Evolutionary conservation across 768 basidiomycete genomes (phyloP).

Genomic region (Gyrodon lividus): DNA sequence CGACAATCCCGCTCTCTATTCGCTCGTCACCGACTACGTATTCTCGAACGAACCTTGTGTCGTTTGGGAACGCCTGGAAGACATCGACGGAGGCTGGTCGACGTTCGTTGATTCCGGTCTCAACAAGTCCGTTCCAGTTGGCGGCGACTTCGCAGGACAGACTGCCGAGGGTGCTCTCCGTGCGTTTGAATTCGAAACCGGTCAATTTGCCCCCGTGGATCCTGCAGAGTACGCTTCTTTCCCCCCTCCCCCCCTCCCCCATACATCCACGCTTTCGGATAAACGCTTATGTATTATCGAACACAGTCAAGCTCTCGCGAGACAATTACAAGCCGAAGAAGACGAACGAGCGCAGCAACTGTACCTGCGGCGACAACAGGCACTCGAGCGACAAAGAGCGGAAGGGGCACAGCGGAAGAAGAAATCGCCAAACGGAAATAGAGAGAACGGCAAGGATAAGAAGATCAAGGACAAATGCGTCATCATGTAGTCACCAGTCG

Average conservation of each 20-base stretch:
- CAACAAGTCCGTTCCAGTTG: conserved; percentile 58
- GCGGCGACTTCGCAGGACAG: conserved; percentile 79
- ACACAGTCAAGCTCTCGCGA: conserved; percentile 64
- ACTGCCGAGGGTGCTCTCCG: conserved; percentile 60
- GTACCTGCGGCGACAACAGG: conserved; percentile 32
- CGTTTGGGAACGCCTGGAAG: conserved; percentile 90
- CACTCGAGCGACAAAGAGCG: conserved; percentile 21
- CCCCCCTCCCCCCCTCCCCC: no score
- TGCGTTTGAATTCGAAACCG: conserved; percentile 46
- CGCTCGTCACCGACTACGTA: conserved; percentile 82
- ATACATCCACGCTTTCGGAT: no score
- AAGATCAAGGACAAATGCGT: conserved; percentile 50
- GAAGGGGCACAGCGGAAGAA: conserved; percentile 25
- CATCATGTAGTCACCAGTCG: conserved; percentile 45
- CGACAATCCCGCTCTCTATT: conserved; percentile 58
- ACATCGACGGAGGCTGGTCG: conserved; percentile 77
- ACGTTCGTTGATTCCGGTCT: conserved; percentile 80
- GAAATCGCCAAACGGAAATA: conserved; percentile 19
- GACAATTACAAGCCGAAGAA: conserved; percentile 79
- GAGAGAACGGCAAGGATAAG: conserved; percentile 34
- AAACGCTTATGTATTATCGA: conserved; percentile 5
- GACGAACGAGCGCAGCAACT: conserved; percentile 50
- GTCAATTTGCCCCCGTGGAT: conserved; percentile 40
- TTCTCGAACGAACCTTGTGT: conserved; percentile 76
- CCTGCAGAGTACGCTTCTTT: conserved; percentile 55